Percentiles rank a stretch among this genome's conserved stretches.
These are phyloP conservation scores for Cercospora nicotianae DNA, from an alignment of 2,329 filamentous ascomycete genomes.

Conservation along the genomic window DNA sequence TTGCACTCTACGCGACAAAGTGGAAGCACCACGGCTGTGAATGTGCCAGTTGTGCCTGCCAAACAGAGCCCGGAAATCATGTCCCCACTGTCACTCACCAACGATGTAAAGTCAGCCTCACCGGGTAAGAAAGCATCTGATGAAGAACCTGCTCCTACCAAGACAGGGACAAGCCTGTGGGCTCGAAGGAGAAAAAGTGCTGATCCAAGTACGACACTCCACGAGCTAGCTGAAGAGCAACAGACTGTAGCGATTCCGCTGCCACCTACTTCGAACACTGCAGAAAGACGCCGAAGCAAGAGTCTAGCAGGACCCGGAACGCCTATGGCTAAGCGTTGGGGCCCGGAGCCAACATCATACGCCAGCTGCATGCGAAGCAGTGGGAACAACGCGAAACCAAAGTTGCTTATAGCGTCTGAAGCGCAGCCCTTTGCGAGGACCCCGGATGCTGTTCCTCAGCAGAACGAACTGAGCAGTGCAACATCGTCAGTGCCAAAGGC, in stretches of 20 bases:
- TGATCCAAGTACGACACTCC: not conserved
- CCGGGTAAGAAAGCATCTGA: not conserved
- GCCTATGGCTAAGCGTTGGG: not conserved
- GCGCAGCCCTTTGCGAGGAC: constrained; percentile 45
- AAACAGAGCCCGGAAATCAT: not conserved
- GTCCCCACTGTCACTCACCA: not conserved
- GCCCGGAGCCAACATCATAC: constrained; percentile 4
- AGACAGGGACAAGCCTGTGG: not conserved
- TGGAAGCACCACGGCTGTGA: not conserved
- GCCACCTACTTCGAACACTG: not conserved
- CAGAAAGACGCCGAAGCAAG: constrained; percentile 21
- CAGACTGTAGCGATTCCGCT: constrained; percentile 4
- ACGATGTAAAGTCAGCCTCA: not conserved
- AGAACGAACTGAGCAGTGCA: constrained; percentile 30
- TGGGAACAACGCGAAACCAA: not conserved
- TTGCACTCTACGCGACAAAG: constrained; percentile 8
- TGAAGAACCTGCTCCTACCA: not conserved
- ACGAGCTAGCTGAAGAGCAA: constrained; percentile 3
- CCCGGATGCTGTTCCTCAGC: constrained; percentile 46
- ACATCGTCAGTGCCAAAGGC: constrained; percentile 1
- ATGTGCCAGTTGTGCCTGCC: not conserved
- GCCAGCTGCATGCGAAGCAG: constrained; percentile 4
- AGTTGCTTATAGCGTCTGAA: constrained; percentile 25
- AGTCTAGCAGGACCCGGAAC: constrained; percentile 15
- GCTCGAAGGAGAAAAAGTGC: not conserved